phyloP scores from a whole-genome alignment of 495 filamentous ascomycete genomes.

The Hamigera avellanea region DNA sequence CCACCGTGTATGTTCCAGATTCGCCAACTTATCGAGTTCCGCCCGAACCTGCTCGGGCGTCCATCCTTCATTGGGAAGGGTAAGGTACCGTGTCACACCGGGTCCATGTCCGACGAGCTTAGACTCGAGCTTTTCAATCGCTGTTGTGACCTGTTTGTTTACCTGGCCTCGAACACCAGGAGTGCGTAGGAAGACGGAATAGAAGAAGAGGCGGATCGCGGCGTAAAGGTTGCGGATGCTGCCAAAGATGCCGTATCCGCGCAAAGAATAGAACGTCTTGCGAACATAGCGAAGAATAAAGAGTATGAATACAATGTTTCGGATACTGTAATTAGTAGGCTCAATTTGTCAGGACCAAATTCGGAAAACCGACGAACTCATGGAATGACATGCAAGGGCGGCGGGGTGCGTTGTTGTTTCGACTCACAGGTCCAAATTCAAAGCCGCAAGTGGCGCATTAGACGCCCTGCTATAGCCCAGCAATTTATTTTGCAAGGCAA shows the following conservation, averaged over 20 bases:
- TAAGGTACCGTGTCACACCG: conserved; percentile 59
- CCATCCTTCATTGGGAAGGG: conserved; percentile 81
- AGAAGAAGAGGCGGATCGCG: conserved; percentile 56
- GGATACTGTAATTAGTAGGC: conserved; percentile 50
- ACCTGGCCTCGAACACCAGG: conserved; percentile 79
- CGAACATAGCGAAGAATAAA: conserved; percentile 83
- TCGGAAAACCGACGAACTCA: conserved; percentile 7
- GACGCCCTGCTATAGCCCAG: conserved; percentile 36
- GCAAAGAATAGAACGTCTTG: conserved; percentile 68
- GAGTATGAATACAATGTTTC: conserved; percentile 80
- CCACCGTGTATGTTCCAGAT: conserved; percentile 91
- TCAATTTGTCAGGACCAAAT: too few relatives aligned
- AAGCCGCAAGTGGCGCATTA: conserved; percentile 43
- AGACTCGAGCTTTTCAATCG: conserved; percentile 57
- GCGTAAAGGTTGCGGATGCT: conserved; percentile 61
- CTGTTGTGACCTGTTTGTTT: conserved; percentile 60
- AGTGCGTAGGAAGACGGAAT: conserved; percentile 73
- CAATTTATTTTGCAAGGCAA: conserved; percentile 32
- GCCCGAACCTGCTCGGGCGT: conserved; percentile 62
- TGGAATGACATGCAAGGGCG: too few relatives aligned
- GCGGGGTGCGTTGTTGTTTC: too few relatives aligned
- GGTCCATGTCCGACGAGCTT: conserved; percentile 70
- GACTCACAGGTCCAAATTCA: conserved; percentile 78
- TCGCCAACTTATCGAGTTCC: conserved; percentile 67
- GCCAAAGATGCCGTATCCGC: conserved; percentile 79